phyloP scores from a whole-genome alignment of 768 basidiomycete genomes.

The Collybia sp. region DNA sequence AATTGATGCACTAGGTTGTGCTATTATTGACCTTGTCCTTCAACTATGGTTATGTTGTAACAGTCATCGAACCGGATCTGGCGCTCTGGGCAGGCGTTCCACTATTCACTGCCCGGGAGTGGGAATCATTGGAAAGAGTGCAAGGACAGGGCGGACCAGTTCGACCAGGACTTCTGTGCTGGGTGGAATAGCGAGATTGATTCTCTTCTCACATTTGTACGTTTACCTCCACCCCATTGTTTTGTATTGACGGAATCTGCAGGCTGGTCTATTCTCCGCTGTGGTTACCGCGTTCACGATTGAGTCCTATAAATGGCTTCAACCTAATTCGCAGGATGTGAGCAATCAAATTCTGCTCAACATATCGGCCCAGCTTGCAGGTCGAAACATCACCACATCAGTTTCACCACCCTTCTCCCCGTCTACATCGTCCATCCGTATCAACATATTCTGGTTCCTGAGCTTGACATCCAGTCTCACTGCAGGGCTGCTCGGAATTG shows the following conservation, averaged over 20 bases:
- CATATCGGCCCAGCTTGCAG: constrained; percentile 8
- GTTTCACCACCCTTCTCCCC: constrained; percentile 5
- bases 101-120: neutral
- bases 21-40: too few species aligned
- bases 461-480: constrained; percentile 20
- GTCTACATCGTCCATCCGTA: constrained; percentile 12
- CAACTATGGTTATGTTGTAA: too few species aligned
- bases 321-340: constrained; percentile 21
- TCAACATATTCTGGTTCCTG: constrained; percentile 26
- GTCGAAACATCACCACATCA: neutral
- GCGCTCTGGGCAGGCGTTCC: too few species aligned
- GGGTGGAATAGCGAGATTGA: constrained; percentile 14
- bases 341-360: constrained; percentile 20
- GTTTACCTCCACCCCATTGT: constrained; percentile 1
- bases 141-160: neutral
- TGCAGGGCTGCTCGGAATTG: constrained; percentile 19
- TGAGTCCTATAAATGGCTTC: constrained; percentile 26
- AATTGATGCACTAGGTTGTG: too few species aligned
- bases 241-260: neutral
- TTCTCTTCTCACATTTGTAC: constrained; percentile 22
- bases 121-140: neutral
- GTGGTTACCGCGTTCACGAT: constrained; percentile 32
- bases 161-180: neutral
- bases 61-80: too few species aligned
- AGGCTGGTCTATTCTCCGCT: constrained; percentile 39